phyloP scores from a whole-genome alignment of 345 rosid species.

The Dovyalis caffra region DNA sequence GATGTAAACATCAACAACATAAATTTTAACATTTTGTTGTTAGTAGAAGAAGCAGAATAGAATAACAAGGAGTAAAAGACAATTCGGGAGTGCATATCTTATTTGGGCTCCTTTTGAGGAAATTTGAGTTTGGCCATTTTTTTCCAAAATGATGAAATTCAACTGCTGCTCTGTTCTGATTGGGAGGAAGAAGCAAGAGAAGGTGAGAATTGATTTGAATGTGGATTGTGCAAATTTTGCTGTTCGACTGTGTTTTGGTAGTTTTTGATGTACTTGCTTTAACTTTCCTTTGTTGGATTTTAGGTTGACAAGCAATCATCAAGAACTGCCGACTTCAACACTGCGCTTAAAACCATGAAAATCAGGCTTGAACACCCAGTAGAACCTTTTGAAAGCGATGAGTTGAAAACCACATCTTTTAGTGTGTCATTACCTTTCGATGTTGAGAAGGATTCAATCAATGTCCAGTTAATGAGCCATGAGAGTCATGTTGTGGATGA shows the following conservation, averaged over 20 bases:
- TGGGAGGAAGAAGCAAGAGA: conserved; percentile 42
- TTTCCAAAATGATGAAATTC: conserved; percentile 43
- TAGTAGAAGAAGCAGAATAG: background rate
- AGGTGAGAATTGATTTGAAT: conserved; percentile 35
- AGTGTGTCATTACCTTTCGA: conserved; percentile 28
- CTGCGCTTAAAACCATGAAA: conserved; percentile 40
- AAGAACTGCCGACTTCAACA: conserved; percentile 22
- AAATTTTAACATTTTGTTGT: background rate
- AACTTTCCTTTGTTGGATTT: conserved; percentile 8
- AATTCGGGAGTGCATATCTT: background rate
- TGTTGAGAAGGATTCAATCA: conserved; percentile 16
- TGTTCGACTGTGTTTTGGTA: background rate
- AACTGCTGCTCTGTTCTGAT: conserved; percentile 40
- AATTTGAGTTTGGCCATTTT: conserved; percentile 5
- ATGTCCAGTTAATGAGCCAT: conserved; percentile 31
- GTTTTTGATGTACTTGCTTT: conserved; percentile 3
- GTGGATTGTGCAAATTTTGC: background rate
- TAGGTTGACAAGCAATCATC: conserved; percentile 37
- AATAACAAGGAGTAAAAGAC: background rate
- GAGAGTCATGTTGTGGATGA: conserved; percentile 36
- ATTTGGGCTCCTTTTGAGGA: conserved; percentile 2
- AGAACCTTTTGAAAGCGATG: conserved; percentile 48
- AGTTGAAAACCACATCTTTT: conserved; percentile 38
- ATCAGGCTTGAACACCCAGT: conserved; percentile 50
- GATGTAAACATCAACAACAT: conserved; percentile 30